Evolutionary conservation across 192 early-diverging fungal species (phyloP).

Genomic region (Gonapodya sp.): DNA sequence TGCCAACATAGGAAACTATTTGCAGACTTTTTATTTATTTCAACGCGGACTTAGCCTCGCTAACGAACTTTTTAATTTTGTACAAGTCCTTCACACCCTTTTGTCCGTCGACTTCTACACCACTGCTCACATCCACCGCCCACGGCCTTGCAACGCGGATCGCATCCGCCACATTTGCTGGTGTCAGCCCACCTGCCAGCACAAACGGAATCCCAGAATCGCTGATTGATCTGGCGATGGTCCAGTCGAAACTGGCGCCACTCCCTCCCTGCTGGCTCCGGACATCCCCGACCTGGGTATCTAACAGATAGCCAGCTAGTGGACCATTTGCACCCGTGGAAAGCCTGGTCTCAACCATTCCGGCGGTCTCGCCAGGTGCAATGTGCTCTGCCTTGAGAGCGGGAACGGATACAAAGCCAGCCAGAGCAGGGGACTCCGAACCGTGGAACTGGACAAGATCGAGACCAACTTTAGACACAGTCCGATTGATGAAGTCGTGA

Average conservation of each 20-base stretch:
- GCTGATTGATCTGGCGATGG: slow-evolving; percentile 35
- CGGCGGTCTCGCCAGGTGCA: background rate
- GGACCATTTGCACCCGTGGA: background rate
- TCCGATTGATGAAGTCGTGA: slow-evolving; percentile 59
- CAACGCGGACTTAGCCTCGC: slow-evolving; percentile 40
- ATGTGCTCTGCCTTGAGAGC: slow-evolving; percentile 88
- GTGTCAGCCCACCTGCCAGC: slow-evolving; percentile 82
- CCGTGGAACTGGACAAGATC: slow-evolving; percentile 96
- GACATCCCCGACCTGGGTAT: slow-evolving; percentile 29
- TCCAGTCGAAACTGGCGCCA: slow-evolving; percentile 82
- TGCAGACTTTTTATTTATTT: background rate
- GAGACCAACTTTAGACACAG: slow-evolving; percentile 53
- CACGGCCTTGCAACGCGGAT: slow-evolving; percentile 57
- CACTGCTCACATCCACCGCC: slow-evolving; percentile 89
- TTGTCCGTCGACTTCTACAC: slow-evolving; percentile 69
- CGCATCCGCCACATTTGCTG: slow-evolving; percentile 72
- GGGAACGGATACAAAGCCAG: slow-evolving; percentile 64
- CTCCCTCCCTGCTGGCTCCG: slow-evolving; percentile 60
- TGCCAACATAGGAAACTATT: too few relatives aligned
- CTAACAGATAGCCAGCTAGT: background rate
- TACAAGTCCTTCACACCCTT: slow-evolving; percentile 63
- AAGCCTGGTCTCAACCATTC: background rate
- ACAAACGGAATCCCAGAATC: slow-evolving; percentile 58
- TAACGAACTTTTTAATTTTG: slow-evolving; percentile 67
- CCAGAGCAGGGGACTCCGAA: slow-evolving; percentile 52